phyloP scores from a whole-genome alignment of 345 rosid species.

The Acer yangbiense region DNA sequence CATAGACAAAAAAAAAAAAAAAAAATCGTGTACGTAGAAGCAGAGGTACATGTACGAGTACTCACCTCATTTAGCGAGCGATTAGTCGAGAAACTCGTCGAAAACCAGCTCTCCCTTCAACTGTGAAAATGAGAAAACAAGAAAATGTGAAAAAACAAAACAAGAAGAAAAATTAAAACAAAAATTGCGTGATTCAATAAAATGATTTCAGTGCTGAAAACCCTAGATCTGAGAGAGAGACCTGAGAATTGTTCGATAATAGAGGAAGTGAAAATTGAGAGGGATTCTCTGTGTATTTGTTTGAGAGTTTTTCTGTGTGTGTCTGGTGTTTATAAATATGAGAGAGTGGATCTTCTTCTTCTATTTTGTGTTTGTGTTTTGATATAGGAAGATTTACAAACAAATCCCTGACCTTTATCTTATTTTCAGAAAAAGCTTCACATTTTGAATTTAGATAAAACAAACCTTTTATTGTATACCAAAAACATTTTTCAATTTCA shows the following conservation, averaged over 20 bases:
- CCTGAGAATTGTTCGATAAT: not conserved
- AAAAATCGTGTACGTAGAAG: not conserved
- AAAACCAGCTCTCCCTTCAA: slow-evolving; percentile 14
- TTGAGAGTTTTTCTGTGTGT: not conserved
- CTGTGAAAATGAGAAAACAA: slow-evolving; percentile 29
- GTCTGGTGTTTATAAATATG: not conserved
- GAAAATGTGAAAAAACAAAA: slow-evolving; percentile 1
- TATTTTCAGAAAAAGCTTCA: too few species aligned
- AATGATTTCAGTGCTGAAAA: slow-evolving; percentile 25
- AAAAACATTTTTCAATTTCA: too few species aligned
- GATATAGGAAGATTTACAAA: too few species aligned
- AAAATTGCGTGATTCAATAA: not conserved
- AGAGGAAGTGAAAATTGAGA: slow-evolving; percentile 4
- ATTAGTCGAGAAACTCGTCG: not conserved
- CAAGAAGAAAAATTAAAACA: slow-evolving; percentile 1
- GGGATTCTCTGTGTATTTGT: not conserved
- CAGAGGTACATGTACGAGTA: not conserved
- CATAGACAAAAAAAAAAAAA: slow-evolving; percentile 13
- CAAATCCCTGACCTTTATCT: too few species aligned
- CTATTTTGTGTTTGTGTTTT: too few species aligned
- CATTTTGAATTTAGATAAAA: too few species aligned
- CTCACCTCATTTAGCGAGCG: slow-evolving; percentile 6
- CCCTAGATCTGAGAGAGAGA: slow-evolving; percentile 49
- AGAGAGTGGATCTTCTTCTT: not conserved
- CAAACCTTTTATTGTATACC: too few species aligned